Percentiles rank a stretch among this genome's conserved stretches.
Conservation (phyloP, 2,329 filamentous ascomycete species). For the Aspergillus neotritici region DNA sequence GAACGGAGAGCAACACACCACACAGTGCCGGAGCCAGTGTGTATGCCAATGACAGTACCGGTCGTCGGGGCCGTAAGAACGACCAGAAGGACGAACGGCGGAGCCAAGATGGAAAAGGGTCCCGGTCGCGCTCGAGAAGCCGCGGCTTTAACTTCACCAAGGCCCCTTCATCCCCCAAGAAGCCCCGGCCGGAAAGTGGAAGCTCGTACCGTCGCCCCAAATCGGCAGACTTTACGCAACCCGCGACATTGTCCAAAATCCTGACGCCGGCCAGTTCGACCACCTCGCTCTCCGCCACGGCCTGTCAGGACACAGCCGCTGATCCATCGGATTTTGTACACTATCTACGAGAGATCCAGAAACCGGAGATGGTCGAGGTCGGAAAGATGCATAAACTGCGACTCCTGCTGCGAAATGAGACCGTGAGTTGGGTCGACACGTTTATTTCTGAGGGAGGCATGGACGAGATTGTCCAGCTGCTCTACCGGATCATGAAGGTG, state of each 20-base stretch:
- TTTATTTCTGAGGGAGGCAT: conserved; percentile 89
- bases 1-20: conserved; percentile 57
- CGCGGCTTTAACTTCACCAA: conserved; percentile 74
- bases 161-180: conserved; percentile 68
- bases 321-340: conserved; percentile 77
- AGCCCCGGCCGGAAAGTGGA: conserved; percentile 61
- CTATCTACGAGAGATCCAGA: conserved; percentile 74
- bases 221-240: conserved; percentile 63
- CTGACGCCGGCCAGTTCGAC: conserved; percentile 52
- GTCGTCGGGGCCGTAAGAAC: conserved; percentile 39
- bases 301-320: conserved; percentile 67
- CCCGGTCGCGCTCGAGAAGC: conserved; percentile 54
- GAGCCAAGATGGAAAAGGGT: conserved; percentile 42
- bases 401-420: conserved; percentile 85
- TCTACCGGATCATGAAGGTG: conserved; percentile 88
- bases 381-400: conserved; percentile 91
- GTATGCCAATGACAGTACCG: conserved; percentile 21
- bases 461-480: conserved; percentile 77
- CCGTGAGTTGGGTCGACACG: conserved; percentile 87
- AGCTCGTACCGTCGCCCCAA: conserved; percentile 64
- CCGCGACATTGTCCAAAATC: conserved; percentile 51
- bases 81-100: conserved; percentile 36
- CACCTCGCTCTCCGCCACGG: conserved; percentile 52
- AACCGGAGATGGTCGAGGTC: conserved; percentile 82
- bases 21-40: conserved; percentile 38